These are phyloP conservation scores for Fusarium sp. DNA, from an alignment of 2,329 filamentous ascomycete genomes.

Conservation along the genomic window DNA sequence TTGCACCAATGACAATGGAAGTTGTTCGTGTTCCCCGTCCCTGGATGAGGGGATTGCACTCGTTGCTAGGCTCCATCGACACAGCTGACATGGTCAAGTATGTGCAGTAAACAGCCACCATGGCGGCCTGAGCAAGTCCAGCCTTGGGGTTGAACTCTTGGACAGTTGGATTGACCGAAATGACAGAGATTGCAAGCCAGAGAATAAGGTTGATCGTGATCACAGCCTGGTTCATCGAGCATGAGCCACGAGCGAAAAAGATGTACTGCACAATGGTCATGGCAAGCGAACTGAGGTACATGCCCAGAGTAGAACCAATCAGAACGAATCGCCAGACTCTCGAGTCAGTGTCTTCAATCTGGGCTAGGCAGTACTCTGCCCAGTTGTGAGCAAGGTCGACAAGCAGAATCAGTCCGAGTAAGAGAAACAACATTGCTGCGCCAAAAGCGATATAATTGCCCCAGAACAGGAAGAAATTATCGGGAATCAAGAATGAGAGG, in stretches of 20 bases:
- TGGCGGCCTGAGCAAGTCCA: slow-evolving; percentile 95
- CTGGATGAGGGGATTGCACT: slow-evolving; percentile 91
- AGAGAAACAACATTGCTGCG: slow-evolving; percentile 91
- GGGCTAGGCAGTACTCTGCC: slow-evolving; percentile 94
- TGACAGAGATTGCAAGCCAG: slow-evolving; percentile 80
- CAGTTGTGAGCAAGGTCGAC: slow-evolving; percentile 96
- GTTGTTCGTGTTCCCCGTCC: slow-evolving; percentile 90
- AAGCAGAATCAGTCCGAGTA: slow-evolving; percentile 90
- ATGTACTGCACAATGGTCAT: slow-evolving; percentile 98
- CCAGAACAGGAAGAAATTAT: slow-evolving; percentile 94
- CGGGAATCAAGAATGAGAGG: slow-evolving; percentile 93
- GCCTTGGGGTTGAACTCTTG: slow-evolving; percentile 94
- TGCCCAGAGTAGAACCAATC: slow-evolving; percentile 90
- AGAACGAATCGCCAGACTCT: slow-evolving; percentile 85
- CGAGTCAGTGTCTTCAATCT: slow-evolving; percentile 92
- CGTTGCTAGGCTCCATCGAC: slow-evolving; percentile 96
- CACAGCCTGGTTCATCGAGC: slow-evolving; percentile 95
- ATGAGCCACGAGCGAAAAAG: slow-evolving; percentile 86
- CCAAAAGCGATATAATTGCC: slow-evolving; percentile 92
- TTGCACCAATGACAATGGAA: slow-evolving; percentile 89
- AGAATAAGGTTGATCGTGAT: slow-evolving; percentile 94
- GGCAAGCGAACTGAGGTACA: slow-evolving; percentile 90
- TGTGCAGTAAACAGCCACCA: slow-evolving; percentile 98
- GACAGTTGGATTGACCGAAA: slow-evolving; percentile 90
- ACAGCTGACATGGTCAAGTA: slow-evolving; percentile 98